Conservation (phyloP, 2,329 filamentous ascomycete genomes). For the Monosporascus sp. region DNA sequence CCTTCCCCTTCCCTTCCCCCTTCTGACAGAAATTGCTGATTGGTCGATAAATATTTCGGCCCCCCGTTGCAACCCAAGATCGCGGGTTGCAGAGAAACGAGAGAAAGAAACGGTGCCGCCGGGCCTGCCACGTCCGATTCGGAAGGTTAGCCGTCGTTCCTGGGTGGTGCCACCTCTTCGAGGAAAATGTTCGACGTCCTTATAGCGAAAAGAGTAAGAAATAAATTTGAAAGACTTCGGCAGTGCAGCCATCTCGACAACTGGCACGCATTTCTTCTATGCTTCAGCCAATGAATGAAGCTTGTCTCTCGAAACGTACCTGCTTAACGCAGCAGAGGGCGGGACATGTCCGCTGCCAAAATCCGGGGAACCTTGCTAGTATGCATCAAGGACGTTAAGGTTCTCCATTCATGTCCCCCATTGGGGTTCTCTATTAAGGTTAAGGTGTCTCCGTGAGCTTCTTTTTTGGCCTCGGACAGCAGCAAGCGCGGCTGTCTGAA, state of each 20-base stretch:
- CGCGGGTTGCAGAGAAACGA: neutral
- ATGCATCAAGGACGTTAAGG: neutral
- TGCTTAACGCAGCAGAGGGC: neutral
- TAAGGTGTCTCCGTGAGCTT: neutral
- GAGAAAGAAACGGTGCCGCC: neutral
- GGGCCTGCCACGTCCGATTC: neutral
- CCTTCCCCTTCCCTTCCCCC: no score
- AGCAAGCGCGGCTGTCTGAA: neutral
- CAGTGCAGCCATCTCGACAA: neutral
- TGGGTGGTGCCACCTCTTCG: neutral
- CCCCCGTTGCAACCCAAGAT: neutral
- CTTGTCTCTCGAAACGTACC: neutral
- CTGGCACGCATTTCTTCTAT: neutral
- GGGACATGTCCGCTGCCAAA: neutral
- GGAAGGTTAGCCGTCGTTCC: neutral
- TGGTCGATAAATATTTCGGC: neutral
- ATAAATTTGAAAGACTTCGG: neutral
- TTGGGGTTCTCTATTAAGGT: neutral
- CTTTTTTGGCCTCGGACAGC: neutral
- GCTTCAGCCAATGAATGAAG: neutral
- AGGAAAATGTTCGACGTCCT: neutral
- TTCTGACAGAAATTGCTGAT: neutral
- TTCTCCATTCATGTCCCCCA: no score
- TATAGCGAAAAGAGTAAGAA: neutral
- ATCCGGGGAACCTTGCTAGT: neutral